phyloP scores from a whole-genome alignment of 306 rosid genomes.

The Hippophae tibetana region DNA sequence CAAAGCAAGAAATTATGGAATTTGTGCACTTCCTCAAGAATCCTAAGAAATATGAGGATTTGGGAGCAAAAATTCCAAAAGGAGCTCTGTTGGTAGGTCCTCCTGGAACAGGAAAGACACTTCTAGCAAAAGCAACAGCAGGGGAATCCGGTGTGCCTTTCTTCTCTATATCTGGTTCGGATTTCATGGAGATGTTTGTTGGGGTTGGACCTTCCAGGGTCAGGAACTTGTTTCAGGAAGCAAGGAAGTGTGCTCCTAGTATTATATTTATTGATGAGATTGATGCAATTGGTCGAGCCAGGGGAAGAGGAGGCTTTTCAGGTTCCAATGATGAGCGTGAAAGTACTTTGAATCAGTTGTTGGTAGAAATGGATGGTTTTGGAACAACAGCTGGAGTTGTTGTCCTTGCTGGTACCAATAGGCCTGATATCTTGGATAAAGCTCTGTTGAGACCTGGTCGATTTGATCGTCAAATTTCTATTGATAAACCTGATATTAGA shows the following conservation, averaged over 20 bases:
- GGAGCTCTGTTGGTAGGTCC: constrained; percentile 97
- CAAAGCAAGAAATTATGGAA: constrained; percentile 94
- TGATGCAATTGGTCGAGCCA: constrained; percentile 95
- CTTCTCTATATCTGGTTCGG: constrained; percentile 86
- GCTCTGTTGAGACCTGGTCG: constrained; percentile 91
- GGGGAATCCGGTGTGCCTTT: constrained; percentile 97
- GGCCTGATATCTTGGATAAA: constrained; percentile 93
- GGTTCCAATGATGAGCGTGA: constrained; percentile 94
- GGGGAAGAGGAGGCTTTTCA: constrained; percentile 90
- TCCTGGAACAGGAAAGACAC: constrained; percentile 98
- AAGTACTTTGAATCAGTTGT: constrained; percentile 87
- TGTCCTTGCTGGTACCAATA: constrained; percentile 96
- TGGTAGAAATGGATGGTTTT: constrained; percentile 99
- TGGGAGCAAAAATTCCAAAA: constrained; percentile 95
- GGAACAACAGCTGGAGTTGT: constrained; percentile 92
- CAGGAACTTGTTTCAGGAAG: constrained; percentile 92
- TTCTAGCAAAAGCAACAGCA: constrained; percentile 94
- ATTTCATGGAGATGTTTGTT: constrained; percentile 94
- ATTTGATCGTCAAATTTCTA: constrained; percentile 74
- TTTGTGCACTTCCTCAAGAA: constrained; percentile 92
- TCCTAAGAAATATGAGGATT: constrained; percentile 86
- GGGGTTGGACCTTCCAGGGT: constrained; percentile 98
- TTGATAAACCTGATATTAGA: constrained; percentile 83
- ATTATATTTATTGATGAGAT: constrained; percentile 91
- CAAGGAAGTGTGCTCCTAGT: constrained; percentile 94